These are phyloP conservation scores for Botrytis tulipae DNA, from an alignment of 2,329 filamentous ascomycete genomes.

Conservation along the genomic window DNA sequence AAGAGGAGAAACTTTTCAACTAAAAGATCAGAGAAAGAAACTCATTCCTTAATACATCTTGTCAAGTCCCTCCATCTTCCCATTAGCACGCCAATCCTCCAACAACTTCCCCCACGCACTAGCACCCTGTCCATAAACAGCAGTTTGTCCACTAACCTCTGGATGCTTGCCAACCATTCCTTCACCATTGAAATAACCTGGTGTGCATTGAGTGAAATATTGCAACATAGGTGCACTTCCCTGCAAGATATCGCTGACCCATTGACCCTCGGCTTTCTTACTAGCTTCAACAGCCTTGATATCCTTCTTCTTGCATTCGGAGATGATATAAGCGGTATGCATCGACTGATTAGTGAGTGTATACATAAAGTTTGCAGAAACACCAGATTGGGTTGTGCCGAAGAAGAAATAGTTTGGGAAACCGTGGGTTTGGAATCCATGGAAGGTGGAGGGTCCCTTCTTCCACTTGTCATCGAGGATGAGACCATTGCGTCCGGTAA, in stretches of 20 bases:
- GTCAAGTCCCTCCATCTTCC: slow-evolving; percentile 13
- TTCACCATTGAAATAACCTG: slow-evolving; percentile 18
- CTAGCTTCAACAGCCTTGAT: slow-evolving; percentile 11
- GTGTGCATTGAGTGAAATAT: slow-evolving; percentile 9
- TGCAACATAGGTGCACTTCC: slow-evolving; percentile 6
- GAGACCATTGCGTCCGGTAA: background rate
- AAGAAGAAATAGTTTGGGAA: slow-evolving; percentile 22
- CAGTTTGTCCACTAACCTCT: background rate
- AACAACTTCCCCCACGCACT: slow-evolving; percentile 18
- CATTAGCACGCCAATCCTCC: slow-evolving; percentile 8
- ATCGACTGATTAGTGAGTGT: background rate
- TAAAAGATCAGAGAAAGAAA: background rate
- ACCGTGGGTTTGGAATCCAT: slow-evolving; percentile 14
- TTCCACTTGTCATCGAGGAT: slow-evolving; percentile 18
- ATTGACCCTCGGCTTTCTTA: slow-evolving; percentile 3
- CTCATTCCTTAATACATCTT: background rate
- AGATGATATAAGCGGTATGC: slow-evolving; percentile 14
- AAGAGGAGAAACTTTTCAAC: background rate
- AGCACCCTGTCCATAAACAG: slow-evolving; percentile 4
- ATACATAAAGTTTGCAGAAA: slow-evolving; percentile 20
- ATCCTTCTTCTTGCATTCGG: background rate
- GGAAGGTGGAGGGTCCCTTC: slow-evolving; percentile 7
- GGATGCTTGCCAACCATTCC: slow-evolving; percentile 4
- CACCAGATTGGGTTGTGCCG: slow-evolving; percentile 13
- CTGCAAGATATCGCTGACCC: slow-evolving; percentile 1